Conservation (phyloP, 2,329 filamentous ascomycete species). For the Sordariomycetes sp. region DNA sequence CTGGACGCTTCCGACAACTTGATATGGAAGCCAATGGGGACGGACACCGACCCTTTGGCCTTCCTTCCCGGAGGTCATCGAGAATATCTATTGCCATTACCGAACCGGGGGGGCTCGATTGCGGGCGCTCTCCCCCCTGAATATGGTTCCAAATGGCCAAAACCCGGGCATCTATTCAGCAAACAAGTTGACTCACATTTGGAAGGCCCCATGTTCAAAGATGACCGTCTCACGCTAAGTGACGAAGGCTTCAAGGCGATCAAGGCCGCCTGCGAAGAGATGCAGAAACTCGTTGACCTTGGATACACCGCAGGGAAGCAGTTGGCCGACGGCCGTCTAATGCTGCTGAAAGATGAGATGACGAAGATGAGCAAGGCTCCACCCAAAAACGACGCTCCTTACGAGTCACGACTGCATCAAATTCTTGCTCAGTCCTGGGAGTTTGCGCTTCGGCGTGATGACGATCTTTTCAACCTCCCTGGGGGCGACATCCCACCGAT, state of each 20-base stretch:
- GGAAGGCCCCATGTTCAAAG: background rate
- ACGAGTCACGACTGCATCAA: background rate
- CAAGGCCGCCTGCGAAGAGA: background rate
- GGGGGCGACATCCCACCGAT: background rate
- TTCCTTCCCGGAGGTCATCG: background rate
- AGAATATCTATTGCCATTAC: background rate
- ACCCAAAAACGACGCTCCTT: too few species aligned
- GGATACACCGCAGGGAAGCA: background rate
- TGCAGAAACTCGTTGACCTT: background rate
- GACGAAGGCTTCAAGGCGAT: too few species aligned
- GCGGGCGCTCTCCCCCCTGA: background rate
- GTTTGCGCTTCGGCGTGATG: background rate
- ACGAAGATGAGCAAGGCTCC: background rate
- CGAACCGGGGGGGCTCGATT: background rate
- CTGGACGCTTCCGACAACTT: background rate
- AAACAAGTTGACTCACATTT: background rate
- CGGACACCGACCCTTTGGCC: background rate
- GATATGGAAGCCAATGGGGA: background rate
- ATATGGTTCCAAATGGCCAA: background rate
- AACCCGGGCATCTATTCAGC: background rate
- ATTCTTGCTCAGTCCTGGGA: background rate
- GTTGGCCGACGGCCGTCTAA: background rate
- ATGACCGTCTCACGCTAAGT: background rate
- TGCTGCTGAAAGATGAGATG: background rate
- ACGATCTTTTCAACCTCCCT: background rate